Percentiles rank a stretch among this genome's conserved stretches.
These are phyloP conservation scores for Uromyces viciae-fabae DNA, from an alignment of 1,284 basidiomycete genomes.

Conservation along the genomic window DNA sequence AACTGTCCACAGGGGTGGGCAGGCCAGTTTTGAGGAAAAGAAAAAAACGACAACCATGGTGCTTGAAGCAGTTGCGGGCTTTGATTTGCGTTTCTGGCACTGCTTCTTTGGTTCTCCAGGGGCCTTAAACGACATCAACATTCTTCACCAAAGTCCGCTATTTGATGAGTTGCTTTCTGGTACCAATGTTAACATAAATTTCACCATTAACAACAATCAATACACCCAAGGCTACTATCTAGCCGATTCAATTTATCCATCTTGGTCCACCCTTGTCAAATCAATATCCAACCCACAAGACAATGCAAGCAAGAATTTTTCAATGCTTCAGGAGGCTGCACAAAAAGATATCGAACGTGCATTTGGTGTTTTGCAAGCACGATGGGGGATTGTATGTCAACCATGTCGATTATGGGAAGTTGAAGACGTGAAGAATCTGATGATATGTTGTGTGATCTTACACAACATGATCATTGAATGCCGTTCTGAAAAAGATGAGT, in stretches of 20 bases:
- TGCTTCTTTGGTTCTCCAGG: neutral
- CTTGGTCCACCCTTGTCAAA: neutral
- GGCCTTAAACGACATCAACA: neutral
- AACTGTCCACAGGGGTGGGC: neutral
- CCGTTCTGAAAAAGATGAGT: neutral
- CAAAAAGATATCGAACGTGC: neutral
- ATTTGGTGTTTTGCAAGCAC: neutral
- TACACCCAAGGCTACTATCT: neutral
- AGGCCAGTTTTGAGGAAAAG: neutral
- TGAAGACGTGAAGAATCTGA: neutral
- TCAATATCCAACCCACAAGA: neutral
- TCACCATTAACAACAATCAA: neutral
- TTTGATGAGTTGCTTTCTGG: neutral
- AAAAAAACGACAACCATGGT: neutral
- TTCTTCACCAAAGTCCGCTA: neutral
- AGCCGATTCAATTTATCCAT: neutral
- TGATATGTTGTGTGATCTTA: neutral
- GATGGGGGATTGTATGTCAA: neutral
- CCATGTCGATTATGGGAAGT: neutral
- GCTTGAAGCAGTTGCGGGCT: neutral
- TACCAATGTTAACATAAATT: neutral
- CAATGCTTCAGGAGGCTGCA: neutral
- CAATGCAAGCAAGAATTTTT: neutral
- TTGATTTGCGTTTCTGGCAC: neutral
- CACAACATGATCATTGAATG: neutral